These are phyloP conservation scores for Fusarium coicis DNA, from an alignment of 2,329 filamentous ascomycete genomes.

Conservation along the genomic window DNA sequence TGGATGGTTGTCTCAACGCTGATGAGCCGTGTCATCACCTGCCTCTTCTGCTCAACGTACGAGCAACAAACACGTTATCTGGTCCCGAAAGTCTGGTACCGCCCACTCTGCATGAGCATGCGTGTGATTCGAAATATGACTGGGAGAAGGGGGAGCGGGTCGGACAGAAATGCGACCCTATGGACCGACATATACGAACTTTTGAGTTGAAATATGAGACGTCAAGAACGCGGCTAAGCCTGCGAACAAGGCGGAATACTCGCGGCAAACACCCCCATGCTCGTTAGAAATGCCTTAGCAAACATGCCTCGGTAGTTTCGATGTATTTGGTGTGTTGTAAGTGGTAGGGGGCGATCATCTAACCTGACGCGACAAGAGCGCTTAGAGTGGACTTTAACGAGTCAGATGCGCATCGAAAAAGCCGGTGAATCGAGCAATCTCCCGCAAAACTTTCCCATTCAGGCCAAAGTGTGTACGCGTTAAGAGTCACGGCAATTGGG, in stretches of 20 bases:
- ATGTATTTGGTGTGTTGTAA: conserved; percentile 18
- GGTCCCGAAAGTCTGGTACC: conserved; percentile 48
- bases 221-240: conserved; percentile 37
- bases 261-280: conserved; percentile 33
- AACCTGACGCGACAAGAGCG: conserved; percentile 39
- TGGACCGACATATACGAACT: conserved; percentile 40
- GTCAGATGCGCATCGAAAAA: conserved; percentile 17
- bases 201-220: conserved; percentile 38
- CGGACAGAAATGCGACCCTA: conserved; percentile 26
- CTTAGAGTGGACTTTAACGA: conserved; percentile 41
- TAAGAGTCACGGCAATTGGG: conserved; percentile 34
- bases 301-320: conserved; percentile 15
- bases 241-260: conserved; percentile 28
- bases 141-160: conserved; percentile 22
- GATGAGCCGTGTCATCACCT: conserved; percentile 29
- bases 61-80: conserved; percentile 35
- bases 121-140: conserved; percentile 30
- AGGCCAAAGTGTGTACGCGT: conserved; percentile 18
- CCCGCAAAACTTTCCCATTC: conserved; percentile 33
- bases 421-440: conserved; percentile 15
- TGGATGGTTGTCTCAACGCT: conserved; percentile 33
- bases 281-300: conserved; percentile 3
- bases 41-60: conserved; percentile 40
- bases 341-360: conserved; percentile 21
- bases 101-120: conserved; percentile 45